phyloP scores from a whole-genome alignment of 2,329 filamentous ascomycete genomes.

The Apiospora marii region DNA sequence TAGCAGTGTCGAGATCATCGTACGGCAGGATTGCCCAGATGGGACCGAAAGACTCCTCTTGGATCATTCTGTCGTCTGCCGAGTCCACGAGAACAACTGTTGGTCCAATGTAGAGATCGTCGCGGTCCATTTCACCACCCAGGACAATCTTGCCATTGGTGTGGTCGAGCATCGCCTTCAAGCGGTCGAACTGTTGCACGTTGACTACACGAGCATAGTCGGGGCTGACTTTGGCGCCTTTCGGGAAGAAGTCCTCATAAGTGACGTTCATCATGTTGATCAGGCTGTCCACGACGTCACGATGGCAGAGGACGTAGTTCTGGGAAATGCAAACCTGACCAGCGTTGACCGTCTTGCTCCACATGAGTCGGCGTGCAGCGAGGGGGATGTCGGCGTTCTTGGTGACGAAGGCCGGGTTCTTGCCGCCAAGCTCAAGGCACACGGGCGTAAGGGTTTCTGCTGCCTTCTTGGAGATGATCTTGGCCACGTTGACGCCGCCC shows the following conservation, averaged over 20 bases:
- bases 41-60: conserved; percentile 92
- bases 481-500: conserved; percentile 79
- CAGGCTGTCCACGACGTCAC: conserved; percentile 74
- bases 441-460: conserved; percentile 89
- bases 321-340: conserved; percentile 94
- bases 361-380: conserved; percentile 84
- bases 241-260: conserved; percentile 81
- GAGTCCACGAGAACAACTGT: conserved; percentile 88
- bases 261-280: conserved; percentile 76
- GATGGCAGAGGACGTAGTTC: conserved; percentile 89
- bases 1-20: conserved; percentile 83
- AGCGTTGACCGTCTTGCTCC: conserved; percentile 86
- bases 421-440: conserved; percentile 87
- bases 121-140: conserved; percentile 83
- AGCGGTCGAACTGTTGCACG: conserved; percentile 76
- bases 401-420: conserved; percentile 91
- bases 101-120: conserved; percentile 84
- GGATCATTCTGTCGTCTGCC: conserved; percentile 77
- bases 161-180: conserved; percentile 91
- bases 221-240: conserved; percentile 78
- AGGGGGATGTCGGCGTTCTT: conserved; percentile 81
- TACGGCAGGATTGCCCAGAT: conserved; percentile 84
- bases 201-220: conserved; percentile 88
- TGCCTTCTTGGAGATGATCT: conserved; percentile 88
- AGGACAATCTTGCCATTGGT: conserved; percentile 84